Base-by-base conservation (phyloP, 169 alveolate species). In the Plasmodium gaboni region DNA sequence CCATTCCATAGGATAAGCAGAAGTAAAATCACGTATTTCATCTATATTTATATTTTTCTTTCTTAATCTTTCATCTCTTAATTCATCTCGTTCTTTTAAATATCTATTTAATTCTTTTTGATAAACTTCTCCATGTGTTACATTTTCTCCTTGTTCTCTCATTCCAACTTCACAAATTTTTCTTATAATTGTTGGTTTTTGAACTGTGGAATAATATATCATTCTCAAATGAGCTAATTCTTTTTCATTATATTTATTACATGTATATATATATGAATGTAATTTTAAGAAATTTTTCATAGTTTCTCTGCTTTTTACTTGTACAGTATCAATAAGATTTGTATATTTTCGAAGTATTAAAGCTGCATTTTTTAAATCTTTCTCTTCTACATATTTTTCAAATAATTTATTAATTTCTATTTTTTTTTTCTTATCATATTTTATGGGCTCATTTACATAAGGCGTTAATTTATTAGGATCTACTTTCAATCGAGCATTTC, bases 1-100 rank as follows among this genome's bases (percentile, higher is more conserved):
- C 96, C 96, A 94, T 85, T 94, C 96, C 88, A 76, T 59, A 8
- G 95, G 92, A 67, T 94, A 94, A 1, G 93, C 93, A 48, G 93
- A 88, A 28, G 94, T 90, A 63, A 94, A 94, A 80, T 94, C 96
- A 38, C 94, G 63, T n/a, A 94, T 89, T 65, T 92, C 72, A 59
- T 94, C 95, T 88, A 94, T 91, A 63, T 94, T 92, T 10, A 94
- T 61, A 48, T 93, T 93, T 44, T 92, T 87, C 42, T 74, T 57
- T 71, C 73, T 72, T 95, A 92, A 89, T 42, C 83, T 89, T 53
- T 92, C 95, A 71, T 91, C 94, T 19, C 88, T 69, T 80, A 69
- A 59, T 69, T 53, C 74, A 13, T 90, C 85, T 70, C 94, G 68
- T 48, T 93, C 67, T 38, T 89, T 42, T 42, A 94, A 17, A 83